phyloP scores from a whole-genome alignment of 2,329 filamentous ascomycete genomes.

The Fusarium siculi region DNA sequence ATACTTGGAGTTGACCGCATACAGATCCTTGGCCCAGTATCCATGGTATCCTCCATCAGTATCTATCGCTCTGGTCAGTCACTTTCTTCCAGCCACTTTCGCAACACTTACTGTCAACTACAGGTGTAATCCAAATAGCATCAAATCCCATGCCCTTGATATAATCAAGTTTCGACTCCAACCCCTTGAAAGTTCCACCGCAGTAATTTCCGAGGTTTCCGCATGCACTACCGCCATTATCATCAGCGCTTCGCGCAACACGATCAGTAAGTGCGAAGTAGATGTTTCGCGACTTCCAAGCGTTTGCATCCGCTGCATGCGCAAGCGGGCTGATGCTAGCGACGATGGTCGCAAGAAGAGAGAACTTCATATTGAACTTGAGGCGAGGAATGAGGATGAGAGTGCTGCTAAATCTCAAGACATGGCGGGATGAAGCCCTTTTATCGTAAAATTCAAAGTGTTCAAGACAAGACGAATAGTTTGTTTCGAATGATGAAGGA shows the following conservation, averaged over 20 bases:
- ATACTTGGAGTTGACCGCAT: conserved; percentile 27
- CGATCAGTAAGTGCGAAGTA: conserved; percentile 70
- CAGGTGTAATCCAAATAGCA: conserved; percentile 68
- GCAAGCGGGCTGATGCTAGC: conserved; percentile 10
- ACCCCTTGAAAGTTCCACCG: conserved; percentile 68
- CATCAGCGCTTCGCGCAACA: conserved; percentile 58
- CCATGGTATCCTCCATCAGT: conserved; percentile 32
- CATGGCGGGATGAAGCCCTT: background rate
- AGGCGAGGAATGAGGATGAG: background rate
- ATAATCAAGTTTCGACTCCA: conserved; percentile 70
- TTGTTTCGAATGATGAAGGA: conserved; percentile 4
- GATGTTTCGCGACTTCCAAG: conserved; percentile 66
- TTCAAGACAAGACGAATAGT: background rate
- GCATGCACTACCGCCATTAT: conserved; percentile 57
- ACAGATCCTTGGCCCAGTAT: conserved; percentile 33
- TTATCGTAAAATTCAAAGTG: background rate
- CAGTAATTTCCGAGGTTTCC: conserved; percentile 62
- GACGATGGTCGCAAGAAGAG: conserved; percentile 11
- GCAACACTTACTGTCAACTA: conserved; percentile 55
- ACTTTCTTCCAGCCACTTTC: rapidly evolving
- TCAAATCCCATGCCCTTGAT: conserved; percentile 71
- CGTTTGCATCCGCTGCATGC: conserved; percentile 47
- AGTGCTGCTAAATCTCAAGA: background rate
- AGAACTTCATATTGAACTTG: conserved; percentile 13
- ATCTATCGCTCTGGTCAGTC: background rate